These are phyloP conservation scores for Notholithocarpus densiflorus DNA, from an alignment of 306 rosid species.

Conservation along the genomic window DNA sequence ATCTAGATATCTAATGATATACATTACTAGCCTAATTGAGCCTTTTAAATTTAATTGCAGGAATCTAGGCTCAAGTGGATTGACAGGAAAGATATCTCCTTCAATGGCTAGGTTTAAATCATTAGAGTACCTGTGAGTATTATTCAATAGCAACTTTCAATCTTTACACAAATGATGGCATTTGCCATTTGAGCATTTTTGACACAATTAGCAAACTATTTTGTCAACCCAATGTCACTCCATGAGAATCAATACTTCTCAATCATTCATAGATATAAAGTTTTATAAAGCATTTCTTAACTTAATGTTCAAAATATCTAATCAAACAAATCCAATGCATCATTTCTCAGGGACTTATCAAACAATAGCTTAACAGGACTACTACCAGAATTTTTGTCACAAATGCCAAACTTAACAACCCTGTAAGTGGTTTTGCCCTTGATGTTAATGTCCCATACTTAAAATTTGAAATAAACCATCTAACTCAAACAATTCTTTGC, in stretches of 20 bases:
- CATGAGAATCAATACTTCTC: neutral
- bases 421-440: conserved; percentile 35
- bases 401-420: conserved; percentile 31
- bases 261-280: neutral
- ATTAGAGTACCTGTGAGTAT: neutral
- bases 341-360: neutral
- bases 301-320: neutral
- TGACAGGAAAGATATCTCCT: conserved; percentile 28
- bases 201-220: neutral
- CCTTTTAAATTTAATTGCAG: conserved; percentile 15
- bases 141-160: neutral
- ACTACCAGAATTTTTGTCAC: conserved; percentile 34
- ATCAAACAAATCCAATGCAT: neutral
- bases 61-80: conserved; percentile 42
- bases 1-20: neutral
- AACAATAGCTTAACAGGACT: conserved; percentile 21
- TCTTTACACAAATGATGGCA: neutral
- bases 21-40: neutral
- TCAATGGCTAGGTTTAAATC: conserved; percentile 24
- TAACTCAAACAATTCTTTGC: neutral
- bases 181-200: neutral
- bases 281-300: neutral
- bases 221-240: neutral
- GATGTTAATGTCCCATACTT: neutral
- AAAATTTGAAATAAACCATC: neutral